These are phyloP conservation scores for Didymella sp. DNA, from an alignment of 2,329 filamentous ascomycete species.

Conservation along the genomic window DNA sequence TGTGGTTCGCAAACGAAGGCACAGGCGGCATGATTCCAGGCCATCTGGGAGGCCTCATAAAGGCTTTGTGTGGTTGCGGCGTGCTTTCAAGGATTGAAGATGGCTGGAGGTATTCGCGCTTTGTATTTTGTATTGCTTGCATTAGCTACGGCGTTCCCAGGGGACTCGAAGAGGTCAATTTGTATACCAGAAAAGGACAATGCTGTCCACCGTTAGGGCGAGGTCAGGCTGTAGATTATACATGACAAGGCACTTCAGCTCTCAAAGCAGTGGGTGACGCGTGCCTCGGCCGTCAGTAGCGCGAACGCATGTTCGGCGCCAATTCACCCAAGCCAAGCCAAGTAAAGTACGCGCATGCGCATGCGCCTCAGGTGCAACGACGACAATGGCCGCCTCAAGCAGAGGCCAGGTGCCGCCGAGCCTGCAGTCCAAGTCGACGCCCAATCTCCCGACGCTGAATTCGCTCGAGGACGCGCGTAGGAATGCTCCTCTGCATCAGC, in stretches of 20 bases:
- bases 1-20: neutral
- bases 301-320: constrained; percentile 22
- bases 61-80: neutral
- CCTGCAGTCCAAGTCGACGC: constrained; percentile 56
- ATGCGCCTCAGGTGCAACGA: constrained; percentile 22
- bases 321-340: constrained; percentile 16
- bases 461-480: constrained; percentile 36
- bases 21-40: neutral
- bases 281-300: constrained; percentile 23
- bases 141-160: constrained; percentile 21
- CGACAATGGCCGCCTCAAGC: constrained; percentile 38
- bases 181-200: constrained; percentile 15
- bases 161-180: constrained; percentile 2
- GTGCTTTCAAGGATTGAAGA: neutral
- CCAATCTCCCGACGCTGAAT: constrained; percentile 54
- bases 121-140: constrained; percentile 19
- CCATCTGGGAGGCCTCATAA: too few relatives aligned
- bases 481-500: neutral
- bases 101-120: neutral
- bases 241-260: too few relatives aligned
- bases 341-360: constrained; percentile 31
- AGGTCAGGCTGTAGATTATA: constrained; percentile 9
- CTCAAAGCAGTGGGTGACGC: neutral
- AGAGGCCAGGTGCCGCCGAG: constrained; percentile 47
- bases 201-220: neutral